phyloP scores from a whole-genome alignment of 352 stramenopile species.

The Globisporangium mamillatum region DNA sequence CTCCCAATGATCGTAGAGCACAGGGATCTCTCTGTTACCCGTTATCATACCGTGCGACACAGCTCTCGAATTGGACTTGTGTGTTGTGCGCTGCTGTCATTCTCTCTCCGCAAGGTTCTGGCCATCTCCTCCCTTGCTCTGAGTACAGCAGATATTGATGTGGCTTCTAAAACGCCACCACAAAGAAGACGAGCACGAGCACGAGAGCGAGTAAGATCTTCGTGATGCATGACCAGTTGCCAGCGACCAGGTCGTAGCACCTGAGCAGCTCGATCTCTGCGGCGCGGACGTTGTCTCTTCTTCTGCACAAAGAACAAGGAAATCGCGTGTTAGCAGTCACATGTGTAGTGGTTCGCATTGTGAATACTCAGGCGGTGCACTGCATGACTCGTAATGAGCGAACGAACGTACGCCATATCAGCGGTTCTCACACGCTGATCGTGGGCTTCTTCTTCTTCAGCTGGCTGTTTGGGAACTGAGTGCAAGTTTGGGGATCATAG shows the following conservation, averaged over 20 bases:
- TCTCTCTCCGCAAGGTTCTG: background rate
- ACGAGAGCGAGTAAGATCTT: background rate
- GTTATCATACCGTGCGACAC: background rate
- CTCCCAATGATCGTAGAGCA: background rate
- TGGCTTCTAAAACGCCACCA: background rate
- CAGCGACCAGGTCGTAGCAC: background rate
- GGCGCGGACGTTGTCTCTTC: background rate
- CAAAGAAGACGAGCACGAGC: background rate
- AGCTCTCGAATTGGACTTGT: background rate
- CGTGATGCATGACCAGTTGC: background rate
- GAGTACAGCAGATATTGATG: background rate
- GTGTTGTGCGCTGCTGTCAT: background rate
- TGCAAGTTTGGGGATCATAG: no score
- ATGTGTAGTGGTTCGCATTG: no score
- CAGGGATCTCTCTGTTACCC: background rate
- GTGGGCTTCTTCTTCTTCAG: no score
- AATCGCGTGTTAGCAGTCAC: no score
- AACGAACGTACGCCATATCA: no score
- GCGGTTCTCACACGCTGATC: no score
- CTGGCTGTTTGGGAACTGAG: no score
- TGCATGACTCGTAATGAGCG: no score
- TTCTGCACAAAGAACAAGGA: background rate
- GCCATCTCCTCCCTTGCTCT: background rate
- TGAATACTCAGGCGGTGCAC: no score
- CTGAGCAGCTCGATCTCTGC: background rate